phyloP scores from a whole-genome alignment of 2,329 filamentous ascomycete genomes.

The Phoma herbarum region DNA sequence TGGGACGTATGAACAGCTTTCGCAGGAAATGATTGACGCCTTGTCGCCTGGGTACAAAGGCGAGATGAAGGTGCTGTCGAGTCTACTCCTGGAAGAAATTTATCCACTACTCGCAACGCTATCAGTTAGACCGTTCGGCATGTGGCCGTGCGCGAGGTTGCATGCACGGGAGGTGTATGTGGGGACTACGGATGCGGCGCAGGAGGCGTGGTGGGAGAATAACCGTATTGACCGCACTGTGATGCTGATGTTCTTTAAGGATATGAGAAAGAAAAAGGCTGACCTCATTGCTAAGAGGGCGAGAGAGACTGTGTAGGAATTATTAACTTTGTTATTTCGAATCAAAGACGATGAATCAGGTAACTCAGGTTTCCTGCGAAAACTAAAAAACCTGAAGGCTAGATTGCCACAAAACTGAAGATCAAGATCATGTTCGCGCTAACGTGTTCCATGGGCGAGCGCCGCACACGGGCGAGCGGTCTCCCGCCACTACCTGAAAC shows the following conservation, averaged over 20 bases:
- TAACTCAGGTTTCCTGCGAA: too few relatives aligned
- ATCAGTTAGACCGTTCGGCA: background rate
- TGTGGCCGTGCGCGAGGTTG: constrained; percentile 1
- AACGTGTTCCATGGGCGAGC: too few relatives aligned
- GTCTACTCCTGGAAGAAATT: background rate
- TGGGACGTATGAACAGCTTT: background rate
- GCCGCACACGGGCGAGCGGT: too few relatives aligned
- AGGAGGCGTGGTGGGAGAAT: constrained; percentile 3
- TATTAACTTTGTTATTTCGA: background rate
- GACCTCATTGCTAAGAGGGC: background rate
- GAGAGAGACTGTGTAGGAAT: background rate
- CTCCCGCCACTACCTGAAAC: too few relatives aligned
- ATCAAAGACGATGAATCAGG: too few relatives aligned
- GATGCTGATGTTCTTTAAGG: background rate
- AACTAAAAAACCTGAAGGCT: too few relatives aligned
- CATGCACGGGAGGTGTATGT: constrained; percentile 8
- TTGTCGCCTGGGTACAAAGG: constrained; percentile 1
- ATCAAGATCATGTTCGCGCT: too few relatives aligned
- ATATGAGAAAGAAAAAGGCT: background rate
- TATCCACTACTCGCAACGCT: constrained; percentile 1
- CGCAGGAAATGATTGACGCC: background rate
- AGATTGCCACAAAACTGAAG: too few relatives aligned
- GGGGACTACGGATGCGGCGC: background rate
- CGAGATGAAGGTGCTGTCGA: constrained; percentile 3
- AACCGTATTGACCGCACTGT: background rate